Evolutionary conservation across 768 basidiomycete species (phyloP), one percentile per base, ranked within the genome.

Genomic region (Porpolomopsis calyptriformis): DNA sequence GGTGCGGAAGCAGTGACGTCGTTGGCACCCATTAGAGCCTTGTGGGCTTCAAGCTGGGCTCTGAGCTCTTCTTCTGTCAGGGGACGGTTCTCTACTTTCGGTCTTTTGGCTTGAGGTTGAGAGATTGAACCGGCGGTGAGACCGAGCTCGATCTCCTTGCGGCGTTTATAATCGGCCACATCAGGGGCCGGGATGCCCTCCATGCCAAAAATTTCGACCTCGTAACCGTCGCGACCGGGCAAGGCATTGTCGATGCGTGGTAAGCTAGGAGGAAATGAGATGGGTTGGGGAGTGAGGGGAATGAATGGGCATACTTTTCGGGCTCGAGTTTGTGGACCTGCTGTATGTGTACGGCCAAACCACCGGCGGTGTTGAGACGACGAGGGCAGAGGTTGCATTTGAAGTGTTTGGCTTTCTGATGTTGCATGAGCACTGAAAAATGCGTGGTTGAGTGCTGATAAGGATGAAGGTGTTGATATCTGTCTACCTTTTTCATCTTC

Each of bases 321-420:
- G 93, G 86, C 57, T 96, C 93, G n/a, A 96, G 80, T 62, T 99
- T 99, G 65, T 98, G 96, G 0, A 99, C 96, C 61, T 99, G 96
- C 60, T 98, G 93, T 44, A 94, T 88, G 60, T 99, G 96, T 2
- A 98, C 96, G 5, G 92, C 93, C 23, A 99, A 70, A 62, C 96
- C 96, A 55, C 96, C 96, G 2, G 96, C 96, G 2, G 94, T 97
- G 59, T 99, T 98, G 51, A 99, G 69, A 53, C 92, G 78, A 49
- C 96, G 74, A 16, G 96, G 94, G 61, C 94, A 98, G 75, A 94
- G 80, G 49, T 82, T 80, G 58, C 96, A 98, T 64, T 96, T 96
- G 74, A 98, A 99, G 61, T 98, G 94, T 64, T 99, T 99, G 10
- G 96, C 94, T 67, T 98, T 98, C 61, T 99, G 94, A 65, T 99